Percentiles rank a stretch among this genome's conserved stretches.
These are phyloP conservation scores for Porcisia hertigi DNA, from an alignment of 208 protist genomes.

Conservation along the genomic window DNA sequence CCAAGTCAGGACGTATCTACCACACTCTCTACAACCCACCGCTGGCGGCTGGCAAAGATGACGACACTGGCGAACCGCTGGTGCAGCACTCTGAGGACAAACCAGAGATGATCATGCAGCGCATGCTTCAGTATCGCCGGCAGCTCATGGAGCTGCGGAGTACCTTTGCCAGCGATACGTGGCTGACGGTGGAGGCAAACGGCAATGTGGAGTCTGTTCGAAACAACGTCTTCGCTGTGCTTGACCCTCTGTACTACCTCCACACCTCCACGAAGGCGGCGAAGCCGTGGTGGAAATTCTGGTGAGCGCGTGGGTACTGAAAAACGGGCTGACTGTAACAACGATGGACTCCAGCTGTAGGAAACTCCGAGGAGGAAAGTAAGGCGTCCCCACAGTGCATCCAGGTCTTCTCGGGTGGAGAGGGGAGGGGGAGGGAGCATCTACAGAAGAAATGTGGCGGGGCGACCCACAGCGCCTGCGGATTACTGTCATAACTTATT, in stretches of 20 bases:
- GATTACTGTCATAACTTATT: not conserved
- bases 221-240: slow-evolving; percentile 69
- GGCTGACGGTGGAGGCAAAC: slow-evolving; percentile 63
- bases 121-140: slow-evolving; percentile 77
- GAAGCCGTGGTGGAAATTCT: slow-evolving; percentile 57
- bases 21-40: slow-evolving; percentile 92
- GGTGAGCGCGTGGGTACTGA: slow-evolving; percentile 11
- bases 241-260: slow-evolving; percentile 59
- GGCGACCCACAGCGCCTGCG: not conserved
- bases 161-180: slow-evolving; percentile 66
- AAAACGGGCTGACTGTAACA: not conserved
- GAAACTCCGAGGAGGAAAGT: no score
- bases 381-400: not conserved
- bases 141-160: slow-evolving; percentile 72
- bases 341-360: not conserved
- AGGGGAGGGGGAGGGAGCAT: no score
- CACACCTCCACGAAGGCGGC: slow-evolving; percentile 18
- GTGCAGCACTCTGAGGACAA: slow-evolving; percentile 90
- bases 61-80: slow-evolving; percentile 92
- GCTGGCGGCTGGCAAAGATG: slow-evolving; percentile 79
- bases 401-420: not conserved
- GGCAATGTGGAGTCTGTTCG: slow-evolving; percentile 71
- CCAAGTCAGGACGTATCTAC: slow-evolving; percentile 88
- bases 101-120: slow-evolving; percentile 75
- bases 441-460: not conserved